Evolutionary conservation across 2,329 filamentous ascomycete species (phyloP), one percentile per base, ranked within the genome.

Genomic region (Diaporthe australafricana): DNA sequence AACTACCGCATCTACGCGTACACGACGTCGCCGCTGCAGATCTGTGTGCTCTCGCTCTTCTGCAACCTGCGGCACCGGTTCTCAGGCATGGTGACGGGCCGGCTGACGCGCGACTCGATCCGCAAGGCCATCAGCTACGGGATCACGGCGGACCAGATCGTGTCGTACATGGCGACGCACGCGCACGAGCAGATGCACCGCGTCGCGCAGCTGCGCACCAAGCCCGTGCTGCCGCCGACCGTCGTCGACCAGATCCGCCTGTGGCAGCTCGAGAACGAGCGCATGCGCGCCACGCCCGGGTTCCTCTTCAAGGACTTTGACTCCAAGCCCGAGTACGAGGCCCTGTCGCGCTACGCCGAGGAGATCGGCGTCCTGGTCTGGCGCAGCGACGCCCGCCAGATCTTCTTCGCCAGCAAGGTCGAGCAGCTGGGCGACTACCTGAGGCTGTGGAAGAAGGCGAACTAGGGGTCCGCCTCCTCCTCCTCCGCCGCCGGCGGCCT

Each of bases 1-100:
- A 99, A 99, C 84, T 98, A 98, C 84, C 93, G 96, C 32, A 85
- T 99, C 76, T 99, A 99, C 84, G 96, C 96, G 40, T 99, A 99
- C 84, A 98, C 97, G 8, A 92, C 93, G 42, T 98, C 95, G 0
- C 94, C 95, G 0, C 90, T 99, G 0, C 96, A 98, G 81, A 99
- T 98, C 75, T 94, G 95, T 68, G 94, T 99, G 73, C 91, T 99
- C 56, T 92, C 92, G 48, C 92, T 99, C 75, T 99, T 99, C 84
- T 90, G 92, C 65, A 92, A 93, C 72, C 91, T 99, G 69, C 92
- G 92, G 77, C 95, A 95, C 81, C 94, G 96, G 74, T 98, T 97
- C 84, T 93, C 94, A 1, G 97, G 98, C 83, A 93, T 99, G 83
- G 93, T 98, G 17, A 94, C 95, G 0, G 96, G 96, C 52, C 95